Evolutionary conservation across 2,329 filamentous ascomycete species (phyloP).

Genomic region (Pezicula neosporulosa): DNA sequence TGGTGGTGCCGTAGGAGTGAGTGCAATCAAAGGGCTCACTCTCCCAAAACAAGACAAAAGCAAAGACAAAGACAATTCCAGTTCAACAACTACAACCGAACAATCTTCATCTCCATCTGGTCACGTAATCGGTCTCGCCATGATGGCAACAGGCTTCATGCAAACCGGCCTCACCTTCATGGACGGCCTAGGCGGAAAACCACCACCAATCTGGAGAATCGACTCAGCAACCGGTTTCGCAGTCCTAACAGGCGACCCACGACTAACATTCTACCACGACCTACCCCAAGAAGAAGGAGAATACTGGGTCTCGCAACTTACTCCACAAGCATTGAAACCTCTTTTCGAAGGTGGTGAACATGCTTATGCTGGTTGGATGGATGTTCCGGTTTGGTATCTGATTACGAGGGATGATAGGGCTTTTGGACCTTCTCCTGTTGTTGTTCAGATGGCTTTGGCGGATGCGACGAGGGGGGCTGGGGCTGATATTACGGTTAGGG

Average conservation of each 20-base stretch:
- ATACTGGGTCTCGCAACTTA: slow-evolving; percentile 35
- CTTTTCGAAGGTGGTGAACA: slow-evolving; percentile 35
- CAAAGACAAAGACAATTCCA: too few relatives aligned
- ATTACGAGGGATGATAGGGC: slow-evolving; percentile 34
- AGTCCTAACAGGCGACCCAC: slow-evolving; percentile 27
- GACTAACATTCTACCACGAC: slow-evolving; percentile 42
- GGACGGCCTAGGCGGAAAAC: slow-evolving; percentile 32
- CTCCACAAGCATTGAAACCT: slow-evolving; percentile 34
- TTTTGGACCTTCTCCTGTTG: slow-evolving; percentile 32
- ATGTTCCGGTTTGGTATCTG: slow-evolving; percentile 32
- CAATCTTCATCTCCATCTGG: slow-evolving; percentile 17
- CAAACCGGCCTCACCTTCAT: slow-evolving; percentile 32
- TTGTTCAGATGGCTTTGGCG: slow-evolving; percentile 32
- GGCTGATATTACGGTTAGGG: slow-evolving; percentile 28
- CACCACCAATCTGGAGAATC: slow-evolving; percentile 33
- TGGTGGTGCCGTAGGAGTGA: slow-evolving; percentile 34
- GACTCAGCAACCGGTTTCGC: slow-evolving; percentile 34
- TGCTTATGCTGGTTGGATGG: slow-evolving; percentile 24
- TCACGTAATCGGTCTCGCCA: slow-evolving; percentile 33
- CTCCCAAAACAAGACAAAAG: slow-evolving; percentile 8
- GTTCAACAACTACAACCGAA: too few relatives aligned
- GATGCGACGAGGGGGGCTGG: slow-evolving; percentile 33
- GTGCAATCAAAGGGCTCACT: slow-evolving; percentile 36
- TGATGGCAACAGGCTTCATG: slow-evolving; percentile 35
- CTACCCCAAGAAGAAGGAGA: slow-evolving; percentile 34